A percentile compares a stretch with the other conserved stretches of the same genome.
Conservation (phyloP, 2,329 filamentous ascomycete species). For the Epichloe coenophiala region DNA sequence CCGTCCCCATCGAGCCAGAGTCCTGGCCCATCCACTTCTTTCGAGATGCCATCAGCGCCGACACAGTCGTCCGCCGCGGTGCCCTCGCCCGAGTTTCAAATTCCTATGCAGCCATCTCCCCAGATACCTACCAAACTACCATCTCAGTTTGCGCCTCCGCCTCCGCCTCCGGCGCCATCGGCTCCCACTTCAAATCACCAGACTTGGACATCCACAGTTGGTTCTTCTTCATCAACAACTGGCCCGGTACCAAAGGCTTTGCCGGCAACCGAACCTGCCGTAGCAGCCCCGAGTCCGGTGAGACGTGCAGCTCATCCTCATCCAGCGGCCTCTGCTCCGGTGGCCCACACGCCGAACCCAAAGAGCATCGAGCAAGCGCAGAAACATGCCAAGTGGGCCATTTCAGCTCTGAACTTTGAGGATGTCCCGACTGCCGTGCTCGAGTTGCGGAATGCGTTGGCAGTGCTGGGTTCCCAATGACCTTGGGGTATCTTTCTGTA, state of each 20-base stretch:
- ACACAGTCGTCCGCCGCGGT: constrained; percentile 8
- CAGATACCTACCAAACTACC: constrained; percentile 15
- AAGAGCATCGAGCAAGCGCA: constrained; percentile 67
- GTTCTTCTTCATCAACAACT: constrained; percentile 1
- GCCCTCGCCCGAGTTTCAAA: constrained; percentile 7
- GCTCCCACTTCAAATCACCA: constrained; percentile 3
- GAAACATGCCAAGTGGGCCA: constrained; percentile 94
- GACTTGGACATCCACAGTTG: constrained; percentile 8
- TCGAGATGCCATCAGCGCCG: constrained; percentile 11
- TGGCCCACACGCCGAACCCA: constrained; percentile 11
- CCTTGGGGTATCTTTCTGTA: too few species aligned
- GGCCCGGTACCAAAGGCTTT: too few species aligned
- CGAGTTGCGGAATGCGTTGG: constrained; percentile 66
- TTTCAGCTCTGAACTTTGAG: constrained; percentile 92
- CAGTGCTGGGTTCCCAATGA: constrained; percentile 46
- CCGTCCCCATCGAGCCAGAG: constrained; percentile 23
- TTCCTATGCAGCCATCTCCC: constrained; percentile 17
- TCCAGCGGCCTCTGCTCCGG: constrained; percentile 4
- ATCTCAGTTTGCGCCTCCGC: constrained; percentile 12
- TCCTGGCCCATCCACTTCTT: constrained; percentile 8
- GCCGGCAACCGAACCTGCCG: background rate
- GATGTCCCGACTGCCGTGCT: constrained; percentile 82
- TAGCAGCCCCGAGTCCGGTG: constrained; percentile 5
- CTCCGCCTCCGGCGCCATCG: constrained; percentile 9
- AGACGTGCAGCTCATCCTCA: constrained; percentile 3